Base-by-base conservation (phyloP, 441 rosid species). In the Breynia disticha region DNA sequence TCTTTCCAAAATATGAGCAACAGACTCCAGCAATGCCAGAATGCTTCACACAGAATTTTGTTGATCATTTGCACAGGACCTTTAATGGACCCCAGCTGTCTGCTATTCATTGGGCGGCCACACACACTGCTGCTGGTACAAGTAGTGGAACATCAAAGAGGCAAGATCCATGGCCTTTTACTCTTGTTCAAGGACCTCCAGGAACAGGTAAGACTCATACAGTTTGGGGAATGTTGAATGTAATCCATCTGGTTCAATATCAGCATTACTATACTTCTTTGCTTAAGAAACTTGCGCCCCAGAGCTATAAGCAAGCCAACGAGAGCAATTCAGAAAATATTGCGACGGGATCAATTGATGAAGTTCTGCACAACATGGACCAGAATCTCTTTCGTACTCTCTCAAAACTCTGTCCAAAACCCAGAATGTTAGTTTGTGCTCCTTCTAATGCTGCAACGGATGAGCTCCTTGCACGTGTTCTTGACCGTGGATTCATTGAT, bases 141-240 rank as follows among this genome's bases (percentile, higher is more conserved):
- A 81, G 84, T 56, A 89, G 96, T 64, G 90, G 87, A 53, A 59
- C 57, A 50, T 65, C 89, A 42, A 89, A 89, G 84, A 83, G 76
- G 74, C 95, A 85, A 74, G 95, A 86, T 60, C 99, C 99, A 16
- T 89, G 99, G 99, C 99, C 99, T 48, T 93, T 93, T 46, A 93
- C 99, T 43, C 97, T 93, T 55, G 99, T 93, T 60, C 99, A 93
- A 62, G 99, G 99, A 32, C 99, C 99, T 56, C 99, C 99, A 14
- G 99, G 99, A 66, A 93, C 99, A 45, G 99, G 99, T 68, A 93
- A 93, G 84, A 93, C 99, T 0, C 99, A 93, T 64, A 93, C 97
- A 13, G 99, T 93, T n/a, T 86, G 97, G 97, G 99, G 99, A 68
- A 93, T 93, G 97, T 81, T 93, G 63, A 93, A 93, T 80, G 99